Percentiles rank a stretch among this genome's conserved stretches.
Conservation (phyloP, 1,284 basidiomycete species). For the Cutaneotrichosporon spelunceum region DNA sequence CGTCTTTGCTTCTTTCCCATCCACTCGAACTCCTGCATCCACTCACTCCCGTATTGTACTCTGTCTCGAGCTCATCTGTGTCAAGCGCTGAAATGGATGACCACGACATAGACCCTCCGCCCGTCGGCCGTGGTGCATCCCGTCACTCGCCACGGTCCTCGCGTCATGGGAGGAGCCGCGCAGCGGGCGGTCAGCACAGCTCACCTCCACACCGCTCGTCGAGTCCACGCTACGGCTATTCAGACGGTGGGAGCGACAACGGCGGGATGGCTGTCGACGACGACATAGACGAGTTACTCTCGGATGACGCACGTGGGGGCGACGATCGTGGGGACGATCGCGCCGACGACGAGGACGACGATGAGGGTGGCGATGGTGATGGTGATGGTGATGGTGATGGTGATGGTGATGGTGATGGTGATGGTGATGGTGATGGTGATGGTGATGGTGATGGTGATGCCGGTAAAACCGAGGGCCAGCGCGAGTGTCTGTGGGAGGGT, state of each 20-base stretch:
- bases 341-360: conserved; percentile 9
- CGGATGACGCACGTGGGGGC: conserved; percentile 17
- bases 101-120: conserved; percentile 3
- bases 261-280: conserved; percentile 30
- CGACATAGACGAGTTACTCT: conserved; percentile 35
- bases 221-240: background rate
- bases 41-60: background rate
- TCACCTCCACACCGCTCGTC: background rate
- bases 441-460: conserved; percentile 6
- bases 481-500: conserved; percentile 33
- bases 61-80: background rate
- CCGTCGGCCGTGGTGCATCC: background rate
- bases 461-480: background rate
- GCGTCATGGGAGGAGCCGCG: background rate
- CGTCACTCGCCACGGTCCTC: background rate
- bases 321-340: conserved; percentile 13
- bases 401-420: background rate
- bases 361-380: conserved; percentile 2
- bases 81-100: conserved; percentile 5
- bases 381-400: conserved; percentile 12
- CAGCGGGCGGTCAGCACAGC: background rate
- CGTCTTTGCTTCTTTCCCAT: background rate
- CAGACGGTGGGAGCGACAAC: conserved; percentile 4
- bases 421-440: conserved; percentile 8
- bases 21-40: background rate